Conservation (phyloP, 2,329 filamentous ascomycete genomes). For the Botrytis aclada region DNA sequence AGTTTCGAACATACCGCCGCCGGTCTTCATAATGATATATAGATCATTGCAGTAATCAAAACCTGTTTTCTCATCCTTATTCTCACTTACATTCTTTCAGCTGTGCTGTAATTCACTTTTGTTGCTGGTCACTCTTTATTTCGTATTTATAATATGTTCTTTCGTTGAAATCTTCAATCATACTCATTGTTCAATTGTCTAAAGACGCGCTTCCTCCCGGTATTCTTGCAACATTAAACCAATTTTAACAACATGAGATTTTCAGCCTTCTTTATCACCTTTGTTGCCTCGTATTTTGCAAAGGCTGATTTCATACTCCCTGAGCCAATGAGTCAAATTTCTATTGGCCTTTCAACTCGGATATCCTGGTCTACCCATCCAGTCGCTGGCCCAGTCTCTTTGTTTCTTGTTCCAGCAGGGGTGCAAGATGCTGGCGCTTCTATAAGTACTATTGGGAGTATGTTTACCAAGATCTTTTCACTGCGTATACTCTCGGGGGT, state of each 20-base stretch:
- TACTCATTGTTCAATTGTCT: neutral
- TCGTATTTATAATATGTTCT: neutral
- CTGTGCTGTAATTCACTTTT: neutral
- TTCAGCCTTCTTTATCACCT: neutral
- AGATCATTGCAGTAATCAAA: neutral
- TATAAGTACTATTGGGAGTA: neutral
- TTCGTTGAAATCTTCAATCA: neutral
- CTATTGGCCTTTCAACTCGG: neutral
- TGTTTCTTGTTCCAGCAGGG: constrained; percentile 13
- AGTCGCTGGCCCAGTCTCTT: constrained; percentile 1
- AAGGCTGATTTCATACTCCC: neutral
- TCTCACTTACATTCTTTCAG: neutral
- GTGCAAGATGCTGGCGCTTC: neutral
- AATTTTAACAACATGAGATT: neutral
- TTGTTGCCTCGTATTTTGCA: neutral
- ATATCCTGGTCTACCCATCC: neutral
- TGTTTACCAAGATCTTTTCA: neutral
- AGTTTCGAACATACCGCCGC: neutral
- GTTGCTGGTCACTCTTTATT: neutral
- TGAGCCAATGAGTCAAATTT: neutral
- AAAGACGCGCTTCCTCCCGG: neutral
- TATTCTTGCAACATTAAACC: neutral
- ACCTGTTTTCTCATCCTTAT: neutral
- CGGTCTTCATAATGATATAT: neutral
- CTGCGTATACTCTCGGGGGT: neutral